Evolutionary conservation across 768 basidiomycete species (phyloP).

Genomic region (Cystofilobasidium ferigula): DNA sequence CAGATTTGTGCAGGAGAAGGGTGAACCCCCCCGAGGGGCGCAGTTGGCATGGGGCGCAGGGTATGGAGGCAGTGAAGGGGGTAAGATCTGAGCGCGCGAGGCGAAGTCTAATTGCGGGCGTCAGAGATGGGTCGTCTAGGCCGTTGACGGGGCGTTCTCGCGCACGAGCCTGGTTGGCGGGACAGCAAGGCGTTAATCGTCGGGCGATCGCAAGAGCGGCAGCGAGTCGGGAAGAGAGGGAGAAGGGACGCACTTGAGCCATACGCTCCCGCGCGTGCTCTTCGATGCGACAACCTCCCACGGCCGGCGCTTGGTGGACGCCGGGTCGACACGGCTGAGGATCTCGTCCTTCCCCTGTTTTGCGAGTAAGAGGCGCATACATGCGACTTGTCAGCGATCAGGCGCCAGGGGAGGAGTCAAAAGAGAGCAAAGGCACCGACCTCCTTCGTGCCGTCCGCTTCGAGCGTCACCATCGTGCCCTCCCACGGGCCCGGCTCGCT

Average conservation of each 20-base stretch:
- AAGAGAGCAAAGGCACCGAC: conserved; percentile 9
- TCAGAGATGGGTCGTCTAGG: no score
- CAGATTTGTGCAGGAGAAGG: no score
- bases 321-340: conserved; percentile 30
- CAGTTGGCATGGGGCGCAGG: no score
- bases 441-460: conserved; percentile 39
- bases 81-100: no score
- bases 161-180: conserved; percentile 1
- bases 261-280: conserved; percentile 35
- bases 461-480: conserved; percentile 36
- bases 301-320: conserved; percentile 30
- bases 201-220: neutral
- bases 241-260: conserved; percentile 31
- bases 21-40: no score
- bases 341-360: conserved; percentile 32
- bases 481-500: conserved; percentile 32
- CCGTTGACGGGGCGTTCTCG: no score
- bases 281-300: conserved; percentile 39
- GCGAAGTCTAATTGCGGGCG: no score
- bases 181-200: neutral
- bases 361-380: no score
- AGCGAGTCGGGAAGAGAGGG: neutral
- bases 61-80: no score
- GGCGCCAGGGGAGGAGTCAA: no score
- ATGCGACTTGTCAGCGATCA: neutral